These are phyloP conservation scores for Penicillium sumatraense DNA, from an alignment of 2,329 filamentous ascomycete species.

Conservation along the genomic window DNA sequence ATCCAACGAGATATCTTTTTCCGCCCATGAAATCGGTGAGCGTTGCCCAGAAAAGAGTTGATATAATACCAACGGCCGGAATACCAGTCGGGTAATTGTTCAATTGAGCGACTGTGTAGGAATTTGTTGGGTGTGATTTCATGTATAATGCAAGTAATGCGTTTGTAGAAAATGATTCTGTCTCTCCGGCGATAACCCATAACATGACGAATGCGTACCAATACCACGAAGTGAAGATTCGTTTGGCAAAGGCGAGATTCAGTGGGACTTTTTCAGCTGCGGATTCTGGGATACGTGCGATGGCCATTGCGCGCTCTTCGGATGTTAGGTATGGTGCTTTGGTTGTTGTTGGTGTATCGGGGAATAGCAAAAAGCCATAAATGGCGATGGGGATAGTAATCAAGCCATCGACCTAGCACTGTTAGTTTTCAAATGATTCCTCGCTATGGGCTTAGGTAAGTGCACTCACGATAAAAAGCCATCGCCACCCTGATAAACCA, in stretches of 20 bases:
- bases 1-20: conserved; percentile 68
- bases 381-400: conserved; percentile 51
- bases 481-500: conserved; percentile 39
- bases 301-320: conserved; percentile 36
- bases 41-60: conserved; percentile 71
- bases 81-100: conserved; percentile 61
- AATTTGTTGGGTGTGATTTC: conserved; percentile 50
- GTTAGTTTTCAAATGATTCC: background rate
- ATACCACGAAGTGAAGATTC: conserved; percentile 41
- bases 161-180: conserved; percentile 72
- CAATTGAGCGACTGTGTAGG: conserved; percentile 54
- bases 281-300: conserved; percentile 34
- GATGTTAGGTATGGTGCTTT: conserved; percentile 39
- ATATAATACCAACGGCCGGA: conserved; percentile 56
- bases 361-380: conserved; percentile 48
- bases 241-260: conserved; percentile 32
- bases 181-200: conserved; percentile 69
- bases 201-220: conserved; percentile 44
- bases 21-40: conserved; percentile 65
- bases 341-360: conserved; percentile 43
- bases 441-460: background rate
- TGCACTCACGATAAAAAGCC: conserved; percentile 40
- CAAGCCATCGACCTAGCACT: conserved; percentile 35
- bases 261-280: conserved; percentile 25
- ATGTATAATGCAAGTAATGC: conserved; percentile 59